phyloP scores from a whole-genome alignment of 331 rosid genomes.

The Erythrophleum ivorense region DNA sequence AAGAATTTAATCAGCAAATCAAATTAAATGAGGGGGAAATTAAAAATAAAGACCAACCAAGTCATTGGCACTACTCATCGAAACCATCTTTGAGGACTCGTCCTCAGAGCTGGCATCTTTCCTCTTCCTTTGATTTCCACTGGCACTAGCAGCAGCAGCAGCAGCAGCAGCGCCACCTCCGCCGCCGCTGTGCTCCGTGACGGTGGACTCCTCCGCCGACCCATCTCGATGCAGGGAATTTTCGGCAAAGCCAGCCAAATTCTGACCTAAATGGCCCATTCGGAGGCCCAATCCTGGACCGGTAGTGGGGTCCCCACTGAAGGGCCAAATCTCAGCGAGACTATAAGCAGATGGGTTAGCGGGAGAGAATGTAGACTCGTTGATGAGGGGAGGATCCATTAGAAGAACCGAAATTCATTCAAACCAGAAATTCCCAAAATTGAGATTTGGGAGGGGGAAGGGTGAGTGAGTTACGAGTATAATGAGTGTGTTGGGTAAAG shows the following conservation, averaged over 20 bases:
- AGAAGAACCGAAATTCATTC: conserved; percentile 36
- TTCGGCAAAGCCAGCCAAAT: conserved; percentile 45
- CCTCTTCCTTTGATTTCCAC: conserved; percentile 60
- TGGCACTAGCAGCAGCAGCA: conserved; percentile 46
- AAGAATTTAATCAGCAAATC: conserved; percentile 12
- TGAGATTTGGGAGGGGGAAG: neutral
- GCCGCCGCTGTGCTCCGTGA: conserved; percentile 67
- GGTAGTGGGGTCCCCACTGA: conserved; percentile 43
- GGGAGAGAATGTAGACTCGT: conserved; percentile 79
- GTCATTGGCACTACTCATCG: conserved; percentile 59
- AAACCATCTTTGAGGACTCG: conserved; percentile 69
- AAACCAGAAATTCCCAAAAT: neutral
- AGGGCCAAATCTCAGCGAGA: conserved; percentile 89
- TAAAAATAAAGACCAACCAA: conserved; percentile 54
- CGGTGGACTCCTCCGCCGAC: conserved; percentile 72
- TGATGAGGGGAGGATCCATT: conserved; percentile 83
- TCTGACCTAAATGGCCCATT: conserved; percentile 47
- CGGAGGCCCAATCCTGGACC: conserved; percentile 54
- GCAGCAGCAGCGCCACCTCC: conserved; percentile 21
- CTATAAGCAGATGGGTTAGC: conserved; percentile 72
- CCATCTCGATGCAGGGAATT: conserved; percentile 55
- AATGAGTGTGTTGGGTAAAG: neutral
- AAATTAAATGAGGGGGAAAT: conserved; percentile 20
- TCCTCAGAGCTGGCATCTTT: conserved; percentile 67
- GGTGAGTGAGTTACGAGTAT: neutral